Percentiles rank a stretch among this genome's conserved stretches.
Conservation (phyloP, 345 rosid species). For the Litchi chinensis region DNA sequence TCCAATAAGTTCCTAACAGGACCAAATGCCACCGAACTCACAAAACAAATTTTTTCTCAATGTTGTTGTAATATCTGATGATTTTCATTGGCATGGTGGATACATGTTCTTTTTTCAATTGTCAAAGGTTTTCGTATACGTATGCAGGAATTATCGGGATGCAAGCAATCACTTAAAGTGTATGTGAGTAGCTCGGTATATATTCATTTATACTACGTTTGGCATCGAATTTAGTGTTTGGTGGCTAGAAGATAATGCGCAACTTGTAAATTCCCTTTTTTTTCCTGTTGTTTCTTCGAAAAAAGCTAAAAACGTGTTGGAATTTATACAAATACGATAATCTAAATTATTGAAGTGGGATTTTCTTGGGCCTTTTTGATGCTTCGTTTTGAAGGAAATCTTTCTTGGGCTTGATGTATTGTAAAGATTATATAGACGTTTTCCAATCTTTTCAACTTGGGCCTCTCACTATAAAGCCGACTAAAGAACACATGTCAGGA, state of each 20-base stretch:
- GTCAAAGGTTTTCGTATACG: neutral
- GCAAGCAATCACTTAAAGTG: neutral
- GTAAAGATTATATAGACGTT: no score
- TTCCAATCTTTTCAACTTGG: neutral
- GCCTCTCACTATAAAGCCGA: neutral
- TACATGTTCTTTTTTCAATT: neutral
- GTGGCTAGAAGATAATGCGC: neutral
- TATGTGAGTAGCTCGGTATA: neutral
- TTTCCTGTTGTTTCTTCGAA: no score
- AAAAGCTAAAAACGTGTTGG: neutral
- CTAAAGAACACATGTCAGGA: neutral
- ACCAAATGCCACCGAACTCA: constrained; percentile 70
- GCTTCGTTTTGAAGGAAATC: neutral
- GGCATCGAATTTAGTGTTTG: neutral
- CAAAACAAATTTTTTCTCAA: neutral
- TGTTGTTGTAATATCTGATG: constrained; percentile 19
- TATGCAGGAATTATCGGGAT: neutral
- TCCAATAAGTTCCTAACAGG: constrained; percentile 64
- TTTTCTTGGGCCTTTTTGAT: neutral
- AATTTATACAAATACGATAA: no score
- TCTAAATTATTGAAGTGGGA: neutral
- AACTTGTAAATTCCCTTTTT: no score
- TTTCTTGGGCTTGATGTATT: neutral
- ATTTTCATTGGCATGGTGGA: neutral
- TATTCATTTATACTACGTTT: neutral